phyloP scores from a whole-genome alignment of 140 eudicot species.

The Bidens hawaiensis region DNA sequence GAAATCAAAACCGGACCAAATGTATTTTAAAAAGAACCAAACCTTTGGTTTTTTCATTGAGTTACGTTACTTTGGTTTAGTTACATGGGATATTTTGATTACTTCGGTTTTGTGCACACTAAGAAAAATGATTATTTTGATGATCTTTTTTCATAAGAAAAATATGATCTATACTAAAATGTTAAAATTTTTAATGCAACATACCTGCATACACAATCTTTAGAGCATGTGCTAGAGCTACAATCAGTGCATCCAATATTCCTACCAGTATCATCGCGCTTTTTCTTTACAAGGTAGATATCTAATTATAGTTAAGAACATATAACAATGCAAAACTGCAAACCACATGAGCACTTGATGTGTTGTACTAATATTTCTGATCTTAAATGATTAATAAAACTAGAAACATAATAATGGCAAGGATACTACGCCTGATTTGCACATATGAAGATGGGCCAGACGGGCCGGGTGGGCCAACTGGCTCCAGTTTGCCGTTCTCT shows the following conservation, averaged over 20 bases:
- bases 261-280: slow-evolving; percentile 42
- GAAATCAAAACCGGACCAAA: too few relatives aligned
- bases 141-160: too few relatives aligned
- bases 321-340: neutral
- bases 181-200: neutral
- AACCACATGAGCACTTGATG: slow-evolving; percentile 5
- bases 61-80: too few relatives aligned
- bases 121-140: neutral
- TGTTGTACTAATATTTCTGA: neutral
- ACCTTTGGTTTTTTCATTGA: too few relatives aligned
- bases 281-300: slow-evolving; percentile 77
- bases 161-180: neutral
- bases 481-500: slow-evolving; percentile 53
- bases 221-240: slow-evolving; percentile 57
- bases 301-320: slow-evolving; percentile 61
- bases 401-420: neutral
- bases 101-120: neutral
- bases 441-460: slow-evolving; percentile 65
- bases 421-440: slow-evolving; percentile 93
- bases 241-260: slow-evolving; percentile 78
- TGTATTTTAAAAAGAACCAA: too few relatives aligned
- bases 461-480: too few relatives aligned
- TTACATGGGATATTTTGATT: too few relatives aligned
- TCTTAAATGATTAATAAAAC: slow-evolving; percentile 1
- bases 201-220: slow-evolving; percentile 93